Base-by-base conservation (phyloP, 163 green algal genomes). In the Chlorella variabilis region DNA sequence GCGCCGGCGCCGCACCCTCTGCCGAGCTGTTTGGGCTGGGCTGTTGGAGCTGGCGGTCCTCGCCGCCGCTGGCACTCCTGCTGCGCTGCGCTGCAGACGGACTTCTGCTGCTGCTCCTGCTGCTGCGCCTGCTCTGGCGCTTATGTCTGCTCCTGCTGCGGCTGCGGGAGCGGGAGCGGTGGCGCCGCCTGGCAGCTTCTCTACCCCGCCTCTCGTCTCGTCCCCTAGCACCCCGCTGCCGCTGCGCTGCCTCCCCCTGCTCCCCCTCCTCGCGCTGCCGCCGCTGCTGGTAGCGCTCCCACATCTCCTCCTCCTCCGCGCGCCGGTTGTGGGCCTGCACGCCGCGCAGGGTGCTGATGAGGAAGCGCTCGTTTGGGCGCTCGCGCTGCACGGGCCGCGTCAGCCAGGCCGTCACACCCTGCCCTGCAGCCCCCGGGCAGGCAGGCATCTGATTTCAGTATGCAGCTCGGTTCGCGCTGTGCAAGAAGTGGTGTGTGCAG, bases 281-380 rank as follows among this genome's bases (percentile, higher is more conserved):
- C 38, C 58, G 66, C 66, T 54, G 39, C 66, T 68, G 23, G 33
- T 68, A 48, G 11, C 45, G 49, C 33, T 78, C 71, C 85, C 85
- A 89, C 85, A 89, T 88, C 71, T 85, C 82, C 31, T 89, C 78
- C 65, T 89, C 85, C 42, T 85, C 62, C 15, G 66, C 77, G 25
- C 70, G 69, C 15, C 65, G 58, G 62, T 89, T 89, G 59, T 85
- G 82, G 38, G 65, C 77, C 67, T 39, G 41, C 27, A 77, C 33
- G 25, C 41, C 41, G 25, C 21, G 51, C 51, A 90, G 51, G 4
- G 86, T 90, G 41, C 77, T 82, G 25, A 76, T 74, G 49, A 90
- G 79, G 42, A 90, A 90, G 23, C 83, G 75, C 70, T 90, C 79
- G 38, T 90, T 90, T 33, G 83, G 86, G 18, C 70, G 74, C 58